Conservation (phyloP, 2,329 filamentous ascomycete genomes). For the Trichoderma arundinaceum region DNA sequence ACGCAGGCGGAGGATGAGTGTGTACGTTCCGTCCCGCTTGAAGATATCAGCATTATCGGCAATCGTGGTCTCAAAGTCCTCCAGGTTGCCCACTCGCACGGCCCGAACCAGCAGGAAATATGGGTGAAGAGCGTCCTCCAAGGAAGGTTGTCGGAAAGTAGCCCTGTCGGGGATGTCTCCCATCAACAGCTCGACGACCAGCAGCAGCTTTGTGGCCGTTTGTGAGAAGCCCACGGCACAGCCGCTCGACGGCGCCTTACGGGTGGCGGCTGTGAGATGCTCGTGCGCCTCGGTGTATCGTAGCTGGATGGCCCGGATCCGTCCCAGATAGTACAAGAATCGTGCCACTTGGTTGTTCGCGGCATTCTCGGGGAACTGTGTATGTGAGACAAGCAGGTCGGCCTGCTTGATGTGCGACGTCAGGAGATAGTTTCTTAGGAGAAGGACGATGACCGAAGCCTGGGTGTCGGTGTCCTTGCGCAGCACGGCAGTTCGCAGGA, state of each 20-base stretch:
- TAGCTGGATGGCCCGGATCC: constrained; percentile 94
- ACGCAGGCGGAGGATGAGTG: constrained; percentile 87
- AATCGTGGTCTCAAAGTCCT: constrained; percentile 89
- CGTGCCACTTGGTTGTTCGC: constrained; percentile 98
- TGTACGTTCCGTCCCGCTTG: constrained; percentile 93
- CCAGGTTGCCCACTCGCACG: constrained; percentile 93
- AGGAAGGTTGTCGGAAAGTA: constrained; percentile 85
- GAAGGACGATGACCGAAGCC: constrained; percentile 89
- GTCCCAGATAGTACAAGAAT: constrained; percentile 95
- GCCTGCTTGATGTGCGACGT: constrained; percentile 97
- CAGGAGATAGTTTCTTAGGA: constrained; percentile 93
- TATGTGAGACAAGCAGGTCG: constrained; percentile 93
- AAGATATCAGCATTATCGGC: constrained; percentile 82
- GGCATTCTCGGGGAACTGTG: constrained; percentile 90
- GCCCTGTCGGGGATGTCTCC: constrained; percentile 96
- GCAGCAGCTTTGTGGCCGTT: constrained; percentile 92
- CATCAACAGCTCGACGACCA: constrained; percentile 97
- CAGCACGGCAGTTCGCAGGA: constrained; percentile 91
- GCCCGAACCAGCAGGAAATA: constrained; percentile 95
- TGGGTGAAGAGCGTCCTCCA: constrained; percentile 86
- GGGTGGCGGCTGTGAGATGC: constrained; percentile 88
- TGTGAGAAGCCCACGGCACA: constrained; percentile 95
- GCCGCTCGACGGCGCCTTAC: constrained; percentile 89
- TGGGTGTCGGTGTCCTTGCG: constrained; percentile 98
- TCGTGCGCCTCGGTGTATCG: constrained; percentile 97